Conservation (phyloP, 257 asterid genomes). For the Cordia subcordata region DNA sequence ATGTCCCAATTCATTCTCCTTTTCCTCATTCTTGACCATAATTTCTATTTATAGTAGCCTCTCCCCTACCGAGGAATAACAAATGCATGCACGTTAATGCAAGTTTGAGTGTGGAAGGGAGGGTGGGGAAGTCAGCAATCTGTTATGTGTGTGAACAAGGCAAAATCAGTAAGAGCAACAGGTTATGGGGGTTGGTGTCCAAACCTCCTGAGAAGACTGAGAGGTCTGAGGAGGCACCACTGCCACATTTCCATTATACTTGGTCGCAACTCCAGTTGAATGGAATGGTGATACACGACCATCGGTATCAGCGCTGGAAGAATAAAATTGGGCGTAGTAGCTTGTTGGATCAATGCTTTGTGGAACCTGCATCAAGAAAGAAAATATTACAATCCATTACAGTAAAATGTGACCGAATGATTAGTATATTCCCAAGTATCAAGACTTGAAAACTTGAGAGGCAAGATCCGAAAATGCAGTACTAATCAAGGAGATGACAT, state of each 20-base stretch:
- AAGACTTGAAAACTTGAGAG: constrained; percentile 1
- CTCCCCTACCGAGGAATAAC: too few relatives aligned
- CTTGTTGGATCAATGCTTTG: constrained; percentile 75
- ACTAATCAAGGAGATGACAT: not conserved
- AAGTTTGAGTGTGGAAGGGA: too few relatives aligned
- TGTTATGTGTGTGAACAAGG: too few relatives aligned
- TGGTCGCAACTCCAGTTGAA: constrained; percentile 56
- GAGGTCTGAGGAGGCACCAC: constrained; percentile 61
- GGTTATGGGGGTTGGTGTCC: constrained; percentile 9
- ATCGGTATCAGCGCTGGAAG: constrained; percentile 55
- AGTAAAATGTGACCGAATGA: not conserved
- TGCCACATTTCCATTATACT: constrained; percentile 57
- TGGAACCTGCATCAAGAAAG: constrained; percentile 41
- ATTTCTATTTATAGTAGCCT: too few relatives aligned
- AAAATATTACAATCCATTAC: not conserved
- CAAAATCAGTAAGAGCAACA: not conserved
- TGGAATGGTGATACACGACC: constrained; percentile 80
- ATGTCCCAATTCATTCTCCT: too few relatives aligned
- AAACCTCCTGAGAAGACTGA: constrained; percentile 88
- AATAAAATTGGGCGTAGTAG: constrained; percentile 73
- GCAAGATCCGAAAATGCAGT: not conserved
- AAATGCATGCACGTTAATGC: too few relatives aligned
- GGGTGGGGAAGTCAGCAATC: too few relatives aligned
- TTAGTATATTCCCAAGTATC: too few relatives aligned
- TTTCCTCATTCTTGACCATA: too few relatives aligned